A percentile compares a stretch with the other conserved stretches of the same genome.
Evolutionary conservation across 2,329 filamentous ascomycete genomes (phyloP).

Genomic region (Penicillium crustosum): DNA sequence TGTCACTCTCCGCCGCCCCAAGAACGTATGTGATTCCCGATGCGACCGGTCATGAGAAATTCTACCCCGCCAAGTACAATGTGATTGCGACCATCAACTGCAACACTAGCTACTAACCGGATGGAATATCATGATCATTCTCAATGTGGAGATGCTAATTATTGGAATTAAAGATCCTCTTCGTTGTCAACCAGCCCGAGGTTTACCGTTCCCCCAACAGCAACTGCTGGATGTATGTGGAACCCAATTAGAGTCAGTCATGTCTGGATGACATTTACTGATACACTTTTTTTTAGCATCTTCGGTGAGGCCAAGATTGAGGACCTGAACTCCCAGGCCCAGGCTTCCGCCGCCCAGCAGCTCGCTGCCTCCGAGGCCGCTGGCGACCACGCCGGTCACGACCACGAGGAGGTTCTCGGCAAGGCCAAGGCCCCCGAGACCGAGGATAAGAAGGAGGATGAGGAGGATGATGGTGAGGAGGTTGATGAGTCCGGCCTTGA

Average conservation of each 20-base stretch:
- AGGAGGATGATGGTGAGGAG: slow-evolving; percentile 93
- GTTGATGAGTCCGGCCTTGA: slow-evolving; percentile 92
- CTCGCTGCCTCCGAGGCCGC: slow-evolving; percentile 72
- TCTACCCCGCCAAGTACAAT: slow-evolving; percentile 2
- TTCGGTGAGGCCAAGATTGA: slow-evolving; percentile 99
- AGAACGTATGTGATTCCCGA: slow-evolving; percentile 75
- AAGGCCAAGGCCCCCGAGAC: slow-evolving; percentile 68
- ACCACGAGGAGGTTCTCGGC: slow-evolving; percentile 46
- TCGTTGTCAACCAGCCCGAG: slow-evolving; percentile 99
- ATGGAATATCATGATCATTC: not conserved
- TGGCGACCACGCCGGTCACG: slow-evolving; percentile 62
- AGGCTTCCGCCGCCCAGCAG: slow-evolving; percentile 93
- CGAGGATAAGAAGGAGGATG: slow-evolving; percentile 68
- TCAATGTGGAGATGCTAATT: slow-evolving; percentile 20
- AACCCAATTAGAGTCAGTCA: not conserved
- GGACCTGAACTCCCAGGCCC: slow-evolving; percentile 97
- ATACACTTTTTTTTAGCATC: slow-evolving; percentile 62
- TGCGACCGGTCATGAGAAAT: slow-evolving; percentile 11
- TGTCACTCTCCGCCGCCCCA: slow-evolving; percentile 95
- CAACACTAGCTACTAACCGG: not conserved
- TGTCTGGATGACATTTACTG: slow-evolving; percentile 17
- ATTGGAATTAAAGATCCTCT: slow-evolving; percentile 71
- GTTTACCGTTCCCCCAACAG: slow-evolving; percentile 99
- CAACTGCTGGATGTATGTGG: slow-evolving; percentile 98
- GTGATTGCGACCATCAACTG: not conserved